Base-by-base conservation (phyloP, 164 flowering plant species). In the Saururus chinensis region DNA sequence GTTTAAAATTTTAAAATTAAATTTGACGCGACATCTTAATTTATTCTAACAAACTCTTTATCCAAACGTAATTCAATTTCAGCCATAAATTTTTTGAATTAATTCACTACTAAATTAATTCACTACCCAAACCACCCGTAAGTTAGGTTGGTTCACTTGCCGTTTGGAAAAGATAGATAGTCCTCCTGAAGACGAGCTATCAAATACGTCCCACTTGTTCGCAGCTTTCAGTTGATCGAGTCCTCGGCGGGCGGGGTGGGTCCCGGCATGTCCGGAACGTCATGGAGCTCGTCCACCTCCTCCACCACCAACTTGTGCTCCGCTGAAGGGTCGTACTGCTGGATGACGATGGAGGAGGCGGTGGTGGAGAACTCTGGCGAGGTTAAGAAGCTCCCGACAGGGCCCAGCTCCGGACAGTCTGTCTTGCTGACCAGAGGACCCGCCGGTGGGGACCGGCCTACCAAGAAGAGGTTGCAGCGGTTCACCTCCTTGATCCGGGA, bases 321-420 rank as follows among this genome's bases (percentile, higher is more conserved):
- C 1, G 64, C 53, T 0, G 23, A 16, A 0, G 74, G 70, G 56
- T 71, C 23, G 21, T 79, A 80, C 25, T 79, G 80, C 66, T 83
- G 83, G 20, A 83, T 57, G 49, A 83, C 83, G 57, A 83, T 17
- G 35, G 79, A 77, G 0, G 87, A 81, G 1, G 84, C 72, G 0
- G 76, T 57, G 12, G 59, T 74, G 1, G 77, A 70, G 60, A 77
- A 74, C 13, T 73, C 80, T 0, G 77, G 63, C 7, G 75, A 70
- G 1, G 77, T 75, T 55, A 83, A 49, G 52, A 66, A 71, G 63
- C 73, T 66, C 16, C 82, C 87, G 0, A 83, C 74, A 12, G 81
- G 79, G 0, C 87, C 87, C 23, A 81, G 61, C 42, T 83, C 85
- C 3, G 81, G 75, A 49, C 80, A 75, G 57, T 81, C 85, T 0